Percentiles rank a stretch among this genome's conserved stretches.
Conservation (phyloP, 805 yeast genomes). For the Monosporozyma aerobia region DNA sequence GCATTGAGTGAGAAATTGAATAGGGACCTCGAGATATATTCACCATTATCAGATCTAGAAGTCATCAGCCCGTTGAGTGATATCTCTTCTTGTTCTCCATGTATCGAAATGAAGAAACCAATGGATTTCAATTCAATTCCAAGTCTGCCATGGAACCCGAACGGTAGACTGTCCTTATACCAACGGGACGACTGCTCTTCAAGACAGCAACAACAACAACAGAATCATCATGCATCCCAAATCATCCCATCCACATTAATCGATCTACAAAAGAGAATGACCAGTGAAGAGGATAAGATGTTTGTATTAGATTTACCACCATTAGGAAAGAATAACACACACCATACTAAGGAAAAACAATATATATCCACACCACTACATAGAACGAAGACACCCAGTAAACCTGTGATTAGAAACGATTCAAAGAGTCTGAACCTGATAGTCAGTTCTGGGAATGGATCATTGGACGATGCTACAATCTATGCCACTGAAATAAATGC, state of each 20-base stretch:
- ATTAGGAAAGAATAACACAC: not conserved
- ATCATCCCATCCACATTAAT: not conserved
- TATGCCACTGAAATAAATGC: conserved; percentile 29
- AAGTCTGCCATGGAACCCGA: not conserved
- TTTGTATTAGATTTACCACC: conserved; percentile 2
- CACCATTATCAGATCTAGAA: conserved; percentile 13
- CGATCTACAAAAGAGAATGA: conserved; percentile 1
- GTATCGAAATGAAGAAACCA: conserved; percentile 7
- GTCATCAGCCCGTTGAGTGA: conserved; percentile 21
- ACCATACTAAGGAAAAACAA: not conserved
- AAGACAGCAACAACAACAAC: not conserved
- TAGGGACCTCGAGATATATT: conserved; percentile 7
- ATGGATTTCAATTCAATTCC: conserved; percentile 4
- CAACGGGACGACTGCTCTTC: not conserved
- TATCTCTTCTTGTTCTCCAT: conserved; percentile 13
- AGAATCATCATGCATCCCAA: not conserved
- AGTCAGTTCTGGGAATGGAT: conserved; percentile 24
- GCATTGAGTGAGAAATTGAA: conserved; percentile 5
- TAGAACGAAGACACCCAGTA: conserved; percentile 11
- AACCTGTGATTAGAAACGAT: conserved; percentile 16
- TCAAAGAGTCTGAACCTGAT: conserved; percentile 17
- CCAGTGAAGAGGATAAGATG: not conserved
- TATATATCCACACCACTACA: conserved; percentile 12
- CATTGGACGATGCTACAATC: conserved; percentile 25
- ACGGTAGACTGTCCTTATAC: not conserved